A percentile compares a stretch with the other conserved stretches of the same genome.
Evolutionary conservation across 192 early-diverging fungal species (phyloP).

Genomic region (Rhizophlyctis rosea): DNA sequence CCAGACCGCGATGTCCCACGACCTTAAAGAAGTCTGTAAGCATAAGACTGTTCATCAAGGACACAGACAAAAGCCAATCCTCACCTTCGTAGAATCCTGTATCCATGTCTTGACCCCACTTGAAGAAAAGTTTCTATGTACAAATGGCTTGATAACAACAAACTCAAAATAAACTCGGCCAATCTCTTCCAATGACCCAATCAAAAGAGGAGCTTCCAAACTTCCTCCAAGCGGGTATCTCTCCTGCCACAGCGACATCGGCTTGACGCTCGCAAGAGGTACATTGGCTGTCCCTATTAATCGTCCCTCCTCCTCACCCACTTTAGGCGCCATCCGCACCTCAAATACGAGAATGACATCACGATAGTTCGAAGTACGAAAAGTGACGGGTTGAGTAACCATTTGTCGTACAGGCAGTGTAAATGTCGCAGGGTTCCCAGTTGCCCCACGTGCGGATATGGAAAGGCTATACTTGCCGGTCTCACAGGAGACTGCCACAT

Average conservation of each 20-base stretch:
- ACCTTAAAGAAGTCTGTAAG: slow-evolving; percentile 39
- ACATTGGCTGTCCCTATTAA: slow-evolving; percentile 57
- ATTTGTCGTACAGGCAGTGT: slow-evolving; percentile 53
- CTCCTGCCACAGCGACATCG: slow-evolving; percentile 44
- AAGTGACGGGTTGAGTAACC: slow-evolving; percentile 55
- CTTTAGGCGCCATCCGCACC: slow-evolving; percentile 54
- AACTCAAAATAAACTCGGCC: slow-evolving; percentile 59
- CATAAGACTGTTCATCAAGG: too few relatives aligned
- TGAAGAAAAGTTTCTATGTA: slow-evolving; percentile 53
- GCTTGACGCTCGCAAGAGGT: slow-evolving; percentile 47
- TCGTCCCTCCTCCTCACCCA: slow-evolving; percentile 29
- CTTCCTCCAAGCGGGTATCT: slow-evolving; percentile 44
- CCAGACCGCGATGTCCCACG: slow-evolving; percentile 87
- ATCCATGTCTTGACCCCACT: slow-evolving; percentile 57
- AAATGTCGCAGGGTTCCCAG: slow-evolving; percentile 52
- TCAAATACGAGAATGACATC: slow-evolving; percentile 56
- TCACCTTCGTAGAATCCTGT: slow-evolving; percentile 55
- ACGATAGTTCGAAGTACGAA: slow-evolving; percentile 46
- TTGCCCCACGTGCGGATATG: slow-evolving; percentile 57
- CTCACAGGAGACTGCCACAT: slow-evolving; percentile 23
- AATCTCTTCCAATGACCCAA: slow-evolving; percentile 47
- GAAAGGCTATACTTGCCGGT: slow-evolving; percentile 40
- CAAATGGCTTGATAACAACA: slow-evolving; percentile 62
- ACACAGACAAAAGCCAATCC: too few relatives aligned
- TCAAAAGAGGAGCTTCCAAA: slow-evolving; percentile 57